A percentile compares a stretch with the other conserved stretches of the same genome.
Evolutionary conservation across 306 rosid species (phyloP).

Genomic region (Castanea mollissima): DNA sequence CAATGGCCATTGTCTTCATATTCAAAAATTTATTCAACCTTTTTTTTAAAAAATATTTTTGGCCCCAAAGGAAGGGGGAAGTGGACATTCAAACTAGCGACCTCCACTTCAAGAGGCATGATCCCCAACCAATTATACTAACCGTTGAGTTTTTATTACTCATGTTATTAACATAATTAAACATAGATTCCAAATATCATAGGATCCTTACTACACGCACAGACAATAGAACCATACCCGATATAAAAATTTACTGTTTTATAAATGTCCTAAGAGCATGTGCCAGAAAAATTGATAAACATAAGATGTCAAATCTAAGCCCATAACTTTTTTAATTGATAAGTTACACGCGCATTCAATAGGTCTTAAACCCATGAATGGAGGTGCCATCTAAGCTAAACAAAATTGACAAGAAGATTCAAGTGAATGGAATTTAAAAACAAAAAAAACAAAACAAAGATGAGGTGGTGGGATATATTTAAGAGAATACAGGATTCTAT

Average conservation of each 20-base stretch:
- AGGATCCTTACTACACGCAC: background rate
- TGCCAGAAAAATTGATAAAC: background rate
- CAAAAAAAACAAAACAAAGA: too few species aligned
- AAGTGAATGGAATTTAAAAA: background rate
- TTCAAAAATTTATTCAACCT: background rate
- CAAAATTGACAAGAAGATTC: background rate
- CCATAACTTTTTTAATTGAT: background rate
- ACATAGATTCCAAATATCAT: background rate
- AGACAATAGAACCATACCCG: background rate
- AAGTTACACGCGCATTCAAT: background rate
- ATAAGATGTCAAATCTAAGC: background rate
- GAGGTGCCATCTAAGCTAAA: too few species aligned
- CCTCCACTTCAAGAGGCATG: too few species aligned
- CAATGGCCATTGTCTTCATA: constrained; percentile 9
- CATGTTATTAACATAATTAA: background rate
- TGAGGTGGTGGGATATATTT: background rate
- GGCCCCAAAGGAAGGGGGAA: too few species aligned
- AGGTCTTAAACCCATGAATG: background rate
- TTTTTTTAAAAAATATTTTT: too few species aligned
- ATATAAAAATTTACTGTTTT: background rate
- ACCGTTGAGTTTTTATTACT: too few species aligned
- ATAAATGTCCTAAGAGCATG: background rate
- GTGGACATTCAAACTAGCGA: too few species aligned
- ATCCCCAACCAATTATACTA: too few species aligned
- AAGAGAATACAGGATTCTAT: background rate